A percentile compares a stretch with the other conserved stretches of the same genome.
These are phyloP conservation scores for Haberlea rhodopensis DNA, from an alignment of 257 asterid species.

Conservation along the genomic window DNA sequence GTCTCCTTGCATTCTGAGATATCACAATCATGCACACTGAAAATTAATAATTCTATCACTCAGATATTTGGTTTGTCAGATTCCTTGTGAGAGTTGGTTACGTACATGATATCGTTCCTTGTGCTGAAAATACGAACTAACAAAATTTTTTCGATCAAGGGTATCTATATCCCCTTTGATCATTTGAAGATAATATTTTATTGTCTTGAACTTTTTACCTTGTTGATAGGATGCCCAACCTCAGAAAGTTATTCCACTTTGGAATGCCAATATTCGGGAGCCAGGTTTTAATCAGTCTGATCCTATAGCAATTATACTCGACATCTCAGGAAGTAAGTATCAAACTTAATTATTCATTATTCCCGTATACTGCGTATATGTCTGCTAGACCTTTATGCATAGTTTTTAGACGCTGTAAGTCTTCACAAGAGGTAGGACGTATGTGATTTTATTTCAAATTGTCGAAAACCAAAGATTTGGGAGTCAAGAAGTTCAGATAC, in stretches of 20 bases:
- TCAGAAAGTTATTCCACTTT: conserved; percentile 69
- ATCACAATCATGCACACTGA: too few relatives aligned
- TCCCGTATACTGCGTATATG: conserved; percentile 16
- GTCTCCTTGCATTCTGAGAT: too few relatives aligned
- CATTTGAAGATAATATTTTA: too few relatives aligned
- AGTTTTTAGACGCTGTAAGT: conserved; percentile 81
- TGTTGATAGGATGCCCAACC: conserved; percentile 80
- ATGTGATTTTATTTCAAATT: conserved; percentile 54
- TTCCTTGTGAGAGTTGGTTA: too few relatives aligned
- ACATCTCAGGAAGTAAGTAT: conserved; percentile 60
- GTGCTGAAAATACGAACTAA: too few relatives aligned
- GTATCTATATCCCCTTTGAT: too few relatives aligned
- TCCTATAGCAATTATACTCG: conserved; percentile 63
- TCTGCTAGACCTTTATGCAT: conserved; percentile 44
- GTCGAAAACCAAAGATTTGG: conserved; percentile 13
- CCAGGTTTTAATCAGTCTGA: conserved; percentile 71
- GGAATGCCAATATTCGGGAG: conserved; percentile 91
- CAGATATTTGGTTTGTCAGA: too few relatives aligned
- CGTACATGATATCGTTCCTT: too few relatives aligned
- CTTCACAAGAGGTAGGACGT: conserved; percentile 77
- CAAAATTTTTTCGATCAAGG: too few relatives aligned
- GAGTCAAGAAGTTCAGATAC: neutral
- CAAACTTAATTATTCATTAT: conserved; percentile 18
- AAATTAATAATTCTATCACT: too few relatives aligned
- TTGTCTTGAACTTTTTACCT: too few relatives aligned